Conservation (phyloP, 2,329 filamentous ascomycete species). For the Talaromyces marneffei region DNA sequence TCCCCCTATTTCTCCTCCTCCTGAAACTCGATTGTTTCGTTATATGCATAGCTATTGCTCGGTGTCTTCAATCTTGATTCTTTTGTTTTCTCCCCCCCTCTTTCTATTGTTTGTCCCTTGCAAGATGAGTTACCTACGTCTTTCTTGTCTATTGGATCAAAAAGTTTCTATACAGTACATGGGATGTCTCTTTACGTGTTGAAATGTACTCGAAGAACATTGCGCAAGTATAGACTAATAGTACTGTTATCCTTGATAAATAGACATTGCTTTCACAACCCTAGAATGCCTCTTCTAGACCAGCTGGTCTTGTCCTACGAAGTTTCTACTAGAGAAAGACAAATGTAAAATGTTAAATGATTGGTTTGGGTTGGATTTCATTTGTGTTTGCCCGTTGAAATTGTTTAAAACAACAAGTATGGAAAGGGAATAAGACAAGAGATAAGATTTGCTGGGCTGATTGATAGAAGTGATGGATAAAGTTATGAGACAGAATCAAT, state of each 20-base stretch:
- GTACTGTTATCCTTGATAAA: neutral
- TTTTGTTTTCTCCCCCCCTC: slow-evolving; percentile 4
- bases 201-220: neutral
- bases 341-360: neutral
- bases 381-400: neutral
- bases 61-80: slow-evolving; percentile 11
- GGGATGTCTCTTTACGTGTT: neutral
- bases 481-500: neutral
- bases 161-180: neutral
- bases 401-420: slow-evolving; percentile 7
- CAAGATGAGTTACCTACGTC: neutral
- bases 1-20: slow-evolving; percentile 12
- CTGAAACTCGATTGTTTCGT: neutral
- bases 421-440: slow-evolving; percentile 20
- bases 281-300: too few relatives aligned
- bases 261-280: neutral
- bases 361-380: slow-evolving; percentile 6
- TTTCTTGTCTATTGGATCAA: neutral
- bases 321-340: neutral
- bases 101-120: neutral
- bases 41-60: slow-evolving; percentile 10
- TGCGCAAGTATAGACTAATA: neutral
- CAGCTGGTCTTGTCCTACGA: too few relatives aligned
- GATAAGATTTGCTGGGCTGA: slow-evolving; percentile 14
- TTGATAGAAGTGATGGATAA: neutral